These are phyloP conservation scores for Fraxinus paxiana DNA, from an alignment of 305 asterid genomes.

Conservation along the genomic window DNA sequence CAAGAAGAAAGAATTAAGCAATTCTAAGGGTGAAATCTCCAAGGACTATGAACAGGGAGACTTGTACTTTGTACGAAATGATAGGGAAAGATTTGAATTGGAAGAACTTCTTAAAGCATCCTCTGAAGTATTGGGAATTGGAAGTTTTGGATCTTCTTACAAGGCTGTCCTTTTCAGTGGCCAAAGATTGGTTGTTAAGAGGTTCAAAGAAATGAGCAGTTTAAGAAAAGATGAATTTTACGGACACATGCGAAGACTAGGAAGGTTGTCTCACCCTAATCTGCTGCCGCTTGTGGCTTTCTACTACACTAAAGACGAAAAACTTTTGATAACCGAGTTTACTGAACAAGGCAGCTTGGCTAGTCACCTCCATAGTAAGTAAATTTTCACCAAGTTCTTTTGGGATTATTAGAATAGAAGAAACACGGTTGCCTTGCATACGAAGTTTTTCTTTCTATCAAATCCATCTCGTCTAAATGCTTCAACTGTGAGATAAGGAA, in stretches of 20 bases:
- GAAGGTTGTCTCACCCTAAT: constrained; percentile 37
- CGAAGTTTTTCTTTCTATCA: not conserved
- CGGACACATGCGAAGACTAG: constrained; percentile 36
- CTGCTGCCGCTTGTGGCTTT: constrained; percentile 39
- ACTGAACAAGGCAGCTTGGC: constrained; percentile 39
- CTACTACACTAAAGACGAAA: constrained; percentile 35
- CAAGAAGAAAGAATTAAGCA: constrained; percentile 2
- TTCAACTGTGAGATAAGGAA: not conserved
- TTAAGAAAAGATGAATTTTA: constrained; percentile 33
- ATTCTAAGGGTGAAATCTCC: not conserved
- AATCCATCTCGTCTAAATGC: not conserved
- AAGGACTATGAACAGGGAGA: constrained; percentile 16
- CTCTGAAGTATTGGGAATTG: constrained; percentile 42
- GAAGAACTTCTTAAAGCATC: constrained; percentile 40
- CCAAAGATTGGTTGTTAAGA: constrained; percentile 29
- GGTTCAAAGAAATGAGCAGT: constrained; percentile 35
- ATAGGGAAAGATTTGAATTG: constrained; percentile 29
- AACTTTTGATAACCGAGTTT: constrained; percentile 36
- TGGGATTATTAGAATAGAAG: not conserved
- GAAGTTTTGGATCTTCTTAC: constrained; percentile 42
- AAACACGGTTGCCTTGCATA: not conserved
- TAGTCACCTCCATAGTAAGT: constrained; percentile 38
- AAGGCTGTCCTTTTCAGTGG: constrained; percentile 34
- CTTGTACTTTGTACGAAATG: constrained; percentile 28
- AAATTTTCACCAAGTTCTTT: not conserved